Evolutionary conservation across 2,329 filamentous ascomycete species (phyloP).

Genomic region (Talaromyces sp.): DNA sequence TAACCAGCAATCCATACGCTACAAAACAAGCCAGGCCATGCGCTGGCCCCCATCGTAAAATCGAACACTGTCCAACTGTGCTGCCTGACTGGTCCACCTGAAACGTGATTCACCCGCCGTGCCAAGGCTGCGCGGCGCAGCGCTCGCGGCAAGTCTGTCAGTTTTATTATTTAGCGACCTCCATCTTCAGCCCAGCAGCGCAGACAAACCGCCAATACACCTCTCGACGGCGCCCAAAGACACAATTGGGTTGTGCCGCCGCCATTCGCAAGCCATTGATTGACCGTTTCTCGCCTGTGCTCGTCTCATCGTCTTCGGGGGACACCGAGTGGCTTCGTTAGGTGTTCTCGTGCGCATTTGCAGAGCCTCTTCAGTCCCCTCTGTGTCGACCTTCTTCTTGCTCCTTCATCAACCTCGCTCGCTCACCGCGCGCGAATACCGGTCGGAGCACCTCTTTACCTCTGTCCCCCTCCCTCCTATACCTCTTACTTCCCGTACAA

Average conservation of each 20-base stretch:
- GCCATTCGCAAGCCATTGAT: not conserved
- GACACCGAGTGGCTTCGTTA: not conserved
- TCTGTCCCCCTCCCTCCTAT: not conserved
- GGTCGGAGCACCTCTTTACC: constrained; percentile 10
- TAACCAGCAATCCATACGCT: not conserved
- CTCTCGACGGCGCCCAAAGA: not conserved
- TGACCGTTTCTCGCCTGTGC: not conserved
- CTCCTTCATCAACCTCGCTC: not conserved
- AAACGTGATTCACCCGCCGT: not conserved
- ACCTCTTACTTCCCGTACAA: not conserved
- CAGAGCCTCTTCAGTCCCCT: constrained; percentile 10
- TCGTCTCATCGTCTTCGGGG: not conserved
- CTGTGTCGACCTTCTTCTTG: not conserved
- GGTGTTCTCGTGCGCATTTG: constrained; percentile 13
- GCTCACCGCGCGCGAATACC: not conserved
- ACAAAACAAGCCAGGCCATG: not conserved
- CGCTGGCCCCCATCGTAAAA: not conserved
- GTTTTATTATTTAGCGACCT: constrained; percentile 1
- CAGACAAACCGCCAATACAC: not conserved
- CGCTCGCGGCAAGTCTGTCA: not conserved
- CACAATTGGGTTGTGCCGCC: constrained; percentile 3
- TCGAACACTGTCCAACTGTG: no score
- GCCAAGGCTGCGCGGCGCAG: not conserved
- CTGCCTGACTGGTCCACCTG: not conserved
- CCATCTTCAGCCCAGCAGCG: not conserved